These are phyloP conservation scores for Strigomonas culicis DNA, from an alignment of 208 protist genomes.

Conservation along the genomic window DNA sequence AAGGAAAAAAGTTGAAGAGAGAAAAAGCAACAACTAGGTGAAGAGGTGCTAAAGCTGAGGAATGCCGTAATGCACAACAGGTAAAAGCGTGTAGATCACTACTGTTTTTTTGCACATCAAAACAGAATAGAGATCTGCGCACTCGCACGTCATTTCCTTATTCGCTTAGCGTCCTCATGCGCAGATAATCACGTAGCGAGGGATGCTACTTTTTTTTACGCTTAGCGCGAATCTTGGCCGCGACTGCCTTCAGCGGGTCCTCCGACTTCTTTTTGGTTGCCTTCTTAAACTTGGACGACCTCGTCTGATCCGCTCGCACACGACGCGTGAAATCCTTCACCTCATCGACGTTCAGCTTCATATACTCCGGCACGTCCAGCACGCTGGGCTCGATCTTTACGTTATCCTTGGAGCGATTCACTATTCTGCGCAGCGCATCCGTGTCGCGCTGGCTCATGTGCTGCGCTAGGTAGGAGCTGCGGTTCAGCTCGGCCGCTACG, in stretches of 20 bases:
- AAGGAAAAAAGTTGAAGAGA: no score
- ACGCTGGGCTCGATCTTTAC: conserved; percentile 85
- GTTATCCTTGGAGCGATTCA: conserved; percentile 64
- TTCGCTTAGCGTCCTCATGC: no score
- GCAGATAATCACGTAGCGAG: conserved; percentile 10
- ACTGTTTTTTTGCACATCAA: no score
- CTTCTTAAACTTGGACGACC: conserved; percentile 29
- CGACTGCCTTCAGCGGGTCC: conserved; percentile 63
- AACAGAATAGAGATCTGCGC: not conserved
- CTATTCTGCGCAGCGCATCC: conserved; percentile 79
- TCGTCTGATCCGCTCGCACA: conserved; percentile 55
- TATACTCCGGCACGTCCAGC: conserved; percentile 88
- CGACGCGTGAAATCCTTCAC: conserved; percentile 69
- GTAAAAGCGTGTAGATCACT: no score
- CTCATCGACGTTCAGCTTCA: conserved; percentile 72
- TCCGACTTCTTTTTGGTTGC: conserved; percentile 26
- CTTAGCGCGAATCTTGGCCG: conserved; percentile 44
- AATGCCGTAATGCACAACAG: no score
- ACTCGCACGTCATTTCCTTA: not conserved
- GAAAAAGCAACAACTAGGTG: not conserved
- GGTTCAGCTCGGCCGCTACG: conserved; percentile 80
- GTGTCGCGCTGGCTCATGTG: conserved; percentile 90
- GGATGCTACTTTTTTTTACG: conserved; percentile 28
- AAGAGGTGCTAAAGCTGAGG: no score
- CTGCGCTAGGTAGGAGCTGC: conserved; percentile 88